Conservation (phyloP, 805 yeast species). For the Sugiyamaella mastotermitis region DNA sequence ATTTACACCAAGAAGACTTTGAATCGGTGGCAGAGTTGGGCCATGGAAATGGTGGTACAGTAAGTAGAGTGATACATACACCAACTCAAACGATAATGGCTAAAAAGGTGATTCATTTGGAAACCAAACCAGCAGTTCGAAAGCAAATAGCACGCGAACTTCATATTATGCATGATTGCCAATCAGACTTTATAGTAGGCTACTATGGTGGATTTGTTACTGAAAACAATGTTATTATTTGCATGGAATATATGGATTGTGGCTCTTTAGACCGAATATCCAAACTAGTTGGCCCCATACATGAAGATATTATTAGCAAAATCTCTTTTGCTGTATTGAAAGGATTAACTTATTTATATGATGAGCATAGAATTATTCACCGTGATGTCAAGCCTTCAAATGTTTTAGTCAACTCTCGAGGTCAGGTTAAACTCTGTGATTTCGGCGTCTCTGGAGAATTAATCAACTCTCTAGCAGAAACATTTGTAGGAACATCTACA, state of each 20-base stretch:
- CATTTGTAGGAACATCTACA: constrained; percentile 96
- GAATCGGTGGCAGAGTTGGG: constrained; percentile 76
- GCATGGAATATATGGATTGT: constrained; percentile 96
- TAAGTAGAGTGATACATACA: constrained; percentile 77
- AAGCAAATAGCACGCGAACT: constrained; percentile 84
- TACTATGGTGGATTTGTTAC: constrained; percentile 86
- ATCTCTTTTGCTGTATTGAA: constrained; percentile 70
- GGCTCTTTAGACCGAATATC: constrained; percentile 82
- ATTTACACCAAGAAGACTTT: constrained; percentile 58
- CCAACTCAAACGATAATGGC: constrained; percentile 91
- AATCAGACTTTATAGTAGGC: constrained; percentile 73
- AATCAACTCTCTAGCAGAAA: constrained; percentile 90
- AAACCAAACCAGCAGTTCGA: constrained; percentile 69
- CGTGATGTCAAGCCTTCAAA: constrained; percentile 95
- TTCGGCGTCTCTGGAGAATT: constrained; percentile 94
- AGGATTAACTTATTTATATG: constrained; percentile 78
- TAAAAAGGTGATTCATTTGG: constrained; percentile 79
- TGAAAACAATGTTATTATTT: constrained; percentile 68
- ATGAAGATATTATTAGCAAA: constrained; percentile 63
- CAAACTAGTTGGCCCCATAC: constrained; percentile 54
- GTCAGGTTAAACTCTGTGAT: constrained; percentile 88
- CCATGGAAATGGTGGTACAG: constrained; percentile 92
- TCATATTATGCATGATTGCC: constrained; percentile 83
- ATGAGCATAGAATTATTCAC: constrained; percentile 82
- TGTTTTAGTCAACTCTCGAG: constrained; percentile 78